Percentiles rank a stretch among this genome's conserved stretches.
Evolutionary conservation across 192 early-diverging fungal species (phyloP).

Genomic region (Obelidium mucronatum): DNA sequence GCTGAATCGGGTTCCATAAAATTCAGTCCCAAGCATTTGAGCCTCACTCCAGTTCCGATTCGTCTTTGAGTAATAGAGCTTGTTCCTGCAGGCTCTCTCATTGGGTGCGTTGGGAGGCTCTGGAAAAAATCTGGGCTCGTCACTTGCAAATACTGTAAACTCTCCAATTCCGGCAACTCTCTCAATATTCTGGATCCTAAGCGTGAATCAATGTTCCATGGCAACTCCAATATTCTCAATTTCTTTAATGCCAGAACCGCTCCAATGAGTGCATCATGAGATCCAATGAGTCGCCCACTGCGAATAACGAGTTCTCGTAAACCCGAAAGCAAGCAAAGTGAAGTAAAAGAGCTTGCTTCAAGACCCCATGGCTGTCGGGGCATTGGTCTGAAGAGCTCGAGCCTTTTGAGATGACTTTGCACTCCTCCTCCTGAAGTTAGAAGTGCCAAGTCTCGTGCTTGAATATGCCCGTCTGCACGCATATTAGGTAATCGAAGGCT

Average conservation of each 20-base stretch:
- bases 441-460: slow-evolving; percentile 28
- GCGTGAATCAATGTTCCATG: slow-evolving; percentile 33
- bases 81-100: slow-evolving; percentile 8
- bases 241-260: slow-evolving; percentile 12
- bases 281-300: slow-evolving; percentile 41
- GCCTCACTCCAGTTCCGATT: neutral
- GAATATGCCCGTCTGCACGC: slow-evolving; percentile 36
- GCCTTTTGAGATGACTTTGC: slow-evolving; percentile 12
- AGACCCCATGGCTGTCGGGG: slow-evolving; percentile 47
- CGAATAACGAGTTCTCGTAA: slow-evolving; percentile 34
- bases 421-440: neutral
- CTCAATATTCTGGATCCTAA: slow-evolving; percentile 7
- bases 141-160: slow-evolving; percentile 43
- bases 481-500: slow-evolving; percentile 43
- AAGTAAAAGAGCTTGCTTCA: slow-evolving; percentile 38
- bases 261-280: slow-evolving; percentile 14
- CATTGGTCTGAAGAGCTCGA: slow-evolving; percentile 45
- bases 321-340: slow-evolving; percentile 11
- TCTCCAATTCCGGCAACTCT: neutral
- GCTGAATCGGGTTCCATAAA: slow-evolving; percentile 42
- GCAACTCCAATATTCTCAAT: slow-evolving; percentile 27
- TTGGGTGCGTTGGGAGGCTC: slow-evolving; percentile 31
- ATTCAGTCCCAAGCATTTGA: slow-evolving; percentile 38
- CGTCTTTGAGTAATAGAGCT: neutral
- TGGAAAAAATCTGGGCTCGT: slow-evolving; percentile 44